phyloP scores from a whole-genome alignment of 139 green algal species.

The Cymbomonas tetramitiformis region DNA sequence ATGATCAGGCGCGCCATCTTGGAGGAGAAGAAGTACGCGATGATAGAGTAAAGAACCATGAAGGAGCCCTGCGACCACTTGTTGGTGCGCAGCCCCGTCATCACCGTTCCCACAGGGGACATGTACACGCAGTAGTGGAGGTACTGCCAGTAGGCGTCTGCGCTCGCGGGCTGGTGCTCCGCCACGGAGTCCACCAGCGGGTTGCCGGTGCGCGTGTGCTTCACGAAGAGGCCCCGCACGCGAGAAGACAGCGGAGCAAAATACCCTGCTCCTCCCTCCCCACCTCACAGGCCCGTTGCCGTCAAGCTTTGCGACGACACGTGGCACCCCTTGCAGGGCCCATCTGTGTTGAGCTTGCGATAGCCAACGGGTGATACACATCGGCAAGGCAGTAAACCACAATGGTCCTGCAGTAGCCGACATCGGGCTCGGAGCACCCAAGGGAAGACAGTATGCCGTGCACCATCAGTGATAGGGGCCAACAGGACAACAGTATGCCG shows the following conservation, averaged over 20 bases:
- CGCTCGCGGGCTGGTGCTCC: constrained; percentile 39
- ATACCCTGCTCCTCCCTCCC: too few species aligned
- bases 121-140: constrained; percentile 24
- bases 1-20: constrained; percentile 23
- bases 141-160: constrained; percentile 35
- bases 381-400: too few species aligned
- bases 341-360: constrained; percentile 30
- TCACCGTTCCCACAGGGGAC: constrained; percentile 14
- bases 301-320: too few species aligned
- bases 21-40: constrained; percentile 20
- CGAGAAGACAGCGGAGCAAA: constrained; percentile 10
- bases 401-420: too few species aligned
- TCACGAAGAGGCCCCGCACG: constrained; percentile 14
- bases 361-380: constrained; percentile 24
- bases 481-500: too few species aligned
- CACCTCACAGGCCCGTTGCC: too few species aligned
- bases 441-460: too few species aligned
- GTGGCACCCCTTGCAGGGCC: constrained; percentile 29
- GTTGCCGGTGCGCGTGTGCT: constrained; percentile 38
- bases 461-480: too few species aligned
- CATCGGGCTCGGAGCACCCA: too few species aligned
- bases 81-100: background rate
- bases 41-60: constrained; percentile 5
- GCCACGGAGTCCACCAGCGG: constrained; percentile 39
- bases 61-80: background rate